Evolutionary conservation across 768 basidiomycete genomes (phyloP).

Genomic region (Astraeus odoratus): DNA sequence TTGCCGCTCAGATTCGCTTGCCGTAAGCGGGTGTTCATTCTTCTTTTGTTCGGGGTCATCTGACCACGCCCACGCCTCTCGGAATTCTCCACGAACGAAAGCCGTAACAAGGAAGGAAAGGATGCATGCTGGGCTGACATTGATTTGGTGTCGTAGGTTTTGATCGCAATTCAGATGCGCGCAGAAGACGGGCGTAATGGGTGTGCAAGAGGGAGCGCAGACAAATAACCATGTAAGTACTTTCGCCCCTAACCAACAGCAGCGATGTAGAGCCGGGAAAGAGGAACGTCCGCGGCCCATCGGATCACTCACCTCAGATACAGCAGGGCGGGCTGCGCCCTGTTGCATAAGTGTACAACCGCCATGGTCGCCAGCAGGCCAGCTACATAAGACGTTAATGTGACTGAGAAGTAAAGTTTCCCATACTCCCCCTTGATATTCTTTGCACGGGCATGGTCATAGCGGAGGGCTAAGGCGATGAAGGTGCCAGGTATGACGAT

Average conservation of each 20-base stretch:
- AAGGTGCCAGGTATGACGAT: conserved; percentile 66
- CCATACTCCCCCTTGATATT: conserved; percentile 33
- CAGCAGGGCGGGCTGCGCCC: conserved; percentile 86
- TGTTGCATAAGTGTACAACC: conserved; percentile 73
- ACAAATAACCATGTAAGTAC: not conserved
- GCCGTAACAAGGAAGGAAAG: conserved; percentile 59
- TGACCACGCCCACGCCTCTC: conserved; percentile 63
- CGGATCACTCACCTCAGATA: conserved; percentile 66
- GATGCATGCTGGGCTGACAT: conserved; percentile 66
- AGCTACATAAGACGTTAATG: conserved; percentile 61
- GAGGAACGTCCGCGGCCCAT: not conserved
- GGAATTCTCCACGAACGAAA: conserved; percentile 58
- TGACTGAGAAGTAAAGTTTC: conserved; percentile 73
- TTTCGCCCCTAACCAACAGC: not conserved
- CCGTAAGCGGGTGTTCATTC: not conserved
- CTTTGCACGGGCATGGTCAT: conserved; percentile 54
- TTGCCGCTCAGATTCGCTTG: too few species aligned
- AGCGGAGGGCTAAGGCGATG: conserved; percentile 79
- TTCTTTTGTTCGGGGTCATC: conserved; percentile 40
- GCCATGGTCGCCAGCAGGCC: conserved; percentile 73
- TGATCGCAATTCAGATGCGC: not conserved
- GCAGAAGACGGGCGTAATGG: not conserved
- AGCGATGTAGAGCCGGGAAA: not conserved
- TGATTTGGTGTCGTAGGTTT: not conserved
- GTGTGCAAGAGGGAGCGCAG: not conserved